phyloP scores from a whole-genome alignment of 306 rosid genomes.

The Dicorynia guianensis region DNA sequence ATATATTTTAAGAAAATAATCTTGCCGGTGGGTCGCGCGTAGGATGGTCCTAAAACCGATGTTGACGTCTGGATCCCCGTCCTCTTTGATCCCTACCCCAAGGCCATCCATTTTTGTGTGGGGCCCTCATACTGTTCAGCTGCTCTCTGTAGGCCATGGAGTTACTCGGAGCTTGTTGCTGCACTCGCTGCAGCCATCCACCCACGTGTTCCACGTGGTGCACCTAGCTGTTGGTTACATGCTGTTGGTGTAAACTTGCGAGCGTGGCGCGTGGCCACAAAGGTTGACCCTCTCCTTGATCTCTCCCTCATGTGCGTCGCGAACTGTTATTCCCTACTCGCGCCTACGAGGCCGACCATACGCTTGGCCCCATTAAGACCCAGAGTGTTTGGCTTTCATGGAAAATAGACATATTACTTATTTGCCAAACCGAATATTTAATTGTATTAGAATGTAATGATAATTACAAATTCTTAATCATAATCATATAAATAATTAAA shows the following conservation, averaged over 20 bases:
- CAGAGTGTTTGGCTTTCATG: no score
- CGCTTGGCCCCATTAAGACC: no score
- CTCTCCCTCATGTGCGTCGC: constrained; percentile 52
- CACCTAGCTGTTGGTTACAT: constrained; percentile 9
- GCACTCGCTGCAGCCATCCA: neutral
- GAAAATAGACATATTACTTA: no score
- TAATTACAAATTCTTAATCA: no score
- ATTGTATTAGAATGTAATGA: no score
- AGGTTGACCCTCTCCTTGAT: constrained; percentile 53
- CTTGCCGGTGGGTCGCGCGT: constrained; percentile 50
- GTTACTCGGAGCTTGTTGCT: neutral
- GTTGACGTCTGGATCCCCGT: constrained; percentile 62
- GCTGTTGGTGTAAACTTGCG: neutral
- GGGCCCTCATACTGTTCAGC: constrained; percentile 30
- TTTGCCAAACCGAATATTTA: no score
- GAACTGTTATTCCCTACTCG: constrained; percentile 43
- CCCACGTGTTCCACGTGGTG: constrained; percentile 19
- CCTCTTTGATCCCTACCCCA: constrained; percentile 45
- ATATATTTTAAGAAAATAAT: no score
- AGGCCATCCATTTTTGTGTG: constrained; percentile 35
- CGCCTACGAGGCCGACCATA: constrained; percentile 22
- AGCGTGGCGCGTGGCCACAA: constrained; percentile 34
- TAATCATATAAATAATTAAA: no score
- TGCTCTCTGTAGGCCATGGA: neutral
- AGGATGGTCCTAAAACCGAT: constrained; percentile 62